These are phyloP conservation scores for Aspergillus piperis DNA, from an alignment of 2,329 filamentous ascomycete species.

Conservation along the genomic window DNA sequence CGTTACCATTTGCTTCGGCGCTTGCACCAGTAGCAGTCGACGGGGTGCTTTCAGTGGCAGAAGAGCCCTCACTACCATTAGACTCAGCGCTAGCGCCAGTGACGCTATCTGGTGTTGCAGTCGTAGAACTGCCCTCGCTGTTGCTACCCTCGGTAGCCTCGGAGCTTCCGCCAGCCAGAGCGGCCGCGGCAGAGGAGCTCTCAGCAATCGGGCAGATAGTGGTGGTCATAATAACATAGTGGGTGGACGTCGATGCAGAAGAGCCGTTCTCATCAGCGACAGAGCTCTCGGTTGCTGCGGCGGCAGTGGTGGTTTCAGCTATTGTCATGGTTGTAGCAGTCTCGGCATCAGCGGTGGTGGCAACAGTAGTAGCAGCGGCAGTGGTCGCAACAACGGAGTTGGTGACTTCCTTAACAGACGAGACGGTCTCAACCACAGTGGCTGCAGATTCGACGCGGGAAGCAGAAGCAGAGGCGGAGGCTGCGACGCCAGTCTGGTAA, in stretches of 20 bases:
- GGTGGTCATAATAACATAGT: conserved; percentile 16
- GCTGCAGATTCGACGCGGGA: conserved; percentile 6
- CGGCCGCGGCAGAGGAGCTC: conserved; percentile 1
- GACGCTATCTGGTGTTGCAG: neutral
- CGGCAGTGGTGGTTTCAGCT: neutral
- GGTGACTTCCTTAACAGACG: conserved; percentile 6
- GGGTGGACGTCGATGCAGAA: conserved; percentile 10
- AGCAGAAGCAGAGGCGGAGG: neutral
- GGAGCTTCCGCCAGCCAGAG: neutral
- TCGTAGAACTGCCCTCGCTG: neutral
- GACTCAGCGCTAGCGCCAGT: neutral
- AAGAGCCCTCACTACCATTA: neutral
- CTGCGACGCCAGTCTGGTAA: conserved; percentile 45
- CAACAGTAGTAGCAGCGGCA: neutral
- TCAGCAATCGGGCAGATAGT: conserved; percentile 23
- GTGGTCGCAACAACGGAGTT: conserved; percentile 1
- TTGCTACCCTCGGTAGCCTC: neutral
- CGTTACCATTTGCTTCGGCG: neutral
- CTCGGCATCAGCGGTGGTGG: neutral
- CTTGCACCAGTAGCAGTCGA: neutral
- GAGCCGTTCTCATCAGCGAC: neutral
- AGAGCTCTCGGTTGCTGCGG: neutral
- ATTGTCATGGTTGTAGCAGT: neutral
- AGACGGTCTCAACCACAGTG: conserved; percentile 4
- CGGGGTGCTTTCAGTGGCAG: neutral